Evolutionary conservation across 2,329 filamentous ascomycete species (phyloP), one percentile per base, ranked within the genome.

Genomic region (Malbranchea cinnamomea): DNA sequence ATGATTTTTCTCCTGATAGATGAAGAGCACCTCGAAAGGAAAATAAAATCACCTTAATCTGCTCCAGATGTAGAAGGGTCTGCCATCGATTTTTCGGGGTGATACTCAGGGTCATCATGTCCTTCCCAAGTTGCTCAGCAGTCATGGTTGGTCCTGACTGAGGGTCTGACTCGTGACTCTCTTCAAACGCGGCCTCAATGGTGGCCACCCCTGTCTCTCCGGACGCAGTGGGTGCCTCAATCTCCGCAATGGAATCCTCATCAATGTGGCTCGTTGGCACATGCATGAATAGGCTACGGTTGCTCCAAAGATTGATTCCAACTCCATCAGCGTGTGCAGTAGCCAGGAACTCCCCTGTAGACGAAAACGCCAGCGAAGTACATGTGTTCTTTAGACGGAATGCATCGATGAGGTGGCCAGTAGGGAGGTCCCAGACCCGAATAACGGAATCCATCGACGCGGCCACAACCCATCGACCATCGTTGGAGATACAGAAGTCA

Each of bases 281-380:
- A 43, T 93, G 84, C 33, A 76, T 80, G 62, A 93, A 98, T 1
- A 95, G 63, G 0, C 79, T 78, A 47, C 81, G 81, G 56, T 98
- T 98, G 13, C 82, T 94, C 87, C 89, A 98, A 27, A 98, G 71
- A 42, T 82, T 77, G n/a, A 98, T 77, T 8, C 89, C 89, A 1
- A 93, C 69, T 39, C 77, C 74, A 34, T 78, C 79, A 31, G 83
- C 73, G 31, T 84, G 75, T 0, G 84, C 78, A 3, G 85, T 89
- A 3, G 89, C 89, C n/a, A 98, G 68, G 45, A 84, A 95, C 47
- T 98, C 89, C 9, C 87, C 89, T 0, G 83, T 92, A 1, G 67
- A 66, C 0, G 89, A 93, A 62, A 95, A 92, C 5, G 85, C 74
- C 8, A 98, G 62, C 2, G 83, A 77, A 10, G 75, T 89, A 51